Evolutionary conservation across 2,329 filamentous ascomycete species (phyloP), one percentile per base, ranked within the genome.

Genomic region (Aspergillus versicolor): DNA sequence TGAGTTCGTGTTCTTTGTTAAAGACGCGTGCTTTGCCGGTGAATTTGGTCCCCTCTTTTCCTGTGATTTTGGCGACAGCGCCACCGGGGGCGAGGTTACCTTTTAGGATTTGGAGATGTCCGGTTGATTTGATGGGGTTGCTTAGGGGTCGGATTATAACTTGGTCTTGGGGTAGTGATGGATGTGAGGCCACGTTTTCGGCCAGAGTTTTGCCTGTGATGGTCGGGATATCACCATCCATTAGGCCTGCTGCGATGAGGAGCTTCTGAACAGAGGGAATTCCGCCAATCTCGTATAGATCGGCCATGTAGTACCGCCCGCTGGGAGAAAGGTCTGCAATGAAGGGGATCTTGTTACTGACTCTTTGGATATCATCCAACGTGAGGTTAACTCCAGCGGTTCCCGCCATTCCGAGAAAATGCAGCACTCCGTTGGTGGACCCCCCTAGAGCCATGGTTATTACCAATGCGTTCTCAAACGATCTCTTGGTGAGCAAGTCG

Each of bases 61-160:
- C 93, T 0, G 93, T 97, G 74, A 97, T 97, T 76, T 97, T 97
- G 59, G 92, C 92, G 1, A 97, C 92, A 1, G 92, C 90, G 34
- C 93, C 93, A 11, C 87, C 89, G 1, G 93, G 93, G 3, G 92
- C 91, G 32, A 97, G 82, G 72, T 96, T 96, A 19, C 93, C 93
- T 58, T 85, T 84, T 3, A 97, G 82, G 59, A 97, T 90, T 73
- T 93, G 91, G 59, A 97, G 83, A 73, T 97, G 93, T 43, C 93
- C 93, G 0, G 87, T 91, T 1, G 81, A 64, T 73, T 97, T 97
- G 80, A 96, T 93, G 13, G 92, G 92, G 73, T 92, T 89, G 72
- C 83, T 80, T 8, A 97, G 79, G 0, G 89, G 86, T 5, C 89
- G 85, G 73, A 97, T 95, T 70, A 97, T 90, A 46, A 84, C 83